Evolutionary conservation across 169 alveolate species (phyloP).

Genomic region (Eimeria acervulina): DNA sequence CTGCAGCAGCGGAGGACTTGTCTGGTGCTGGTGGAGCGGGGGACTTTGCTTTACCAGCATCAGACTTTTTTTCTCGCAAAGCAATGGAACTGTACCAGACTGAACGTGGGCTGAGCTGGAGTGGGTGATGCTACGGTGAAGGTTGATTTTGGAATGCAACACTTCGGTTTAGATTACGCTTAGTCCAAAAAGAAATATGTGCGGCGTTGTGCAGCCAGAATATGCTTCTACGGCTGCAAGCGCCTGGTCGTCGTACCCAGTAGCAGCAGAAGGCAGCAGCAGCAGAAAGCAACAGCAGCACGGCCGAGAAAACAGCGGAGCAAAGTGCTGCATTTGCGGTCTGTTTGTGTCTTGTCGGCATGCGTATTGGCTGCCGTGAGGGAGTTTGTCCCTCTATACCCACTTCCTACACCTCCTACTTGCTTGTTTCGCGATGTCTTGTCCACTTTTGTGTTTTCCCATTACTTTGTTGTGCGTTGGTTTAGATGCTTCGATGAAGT

Average conservation of each 20-base stretch:
- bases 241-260: not conserved
- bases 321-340: not conserved
- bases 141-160: not conserved
- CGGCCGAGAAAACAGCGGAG: not conserved
- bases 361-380: not conserved
- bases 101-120: not conserved
- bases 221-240: not conserved
- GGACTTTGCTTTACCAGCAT: not conserved
- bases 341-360: not conserved
- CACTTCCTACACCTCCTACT: not conserved
- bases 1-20: not conserved
- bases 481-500: not conserved
- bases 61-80: not conserved
- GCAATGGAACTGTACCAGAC: not conserved
- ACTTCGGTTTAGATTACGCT: not conserved
- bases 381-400: not conserved
- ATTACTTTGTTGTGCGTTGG: not conserved
- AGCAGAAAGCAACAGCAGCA: not conserved
- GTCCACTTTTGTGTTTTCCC: not conserved
- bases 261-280: not conserved
- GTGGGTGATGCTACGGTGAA: not conserved
- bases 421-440: not conserved
- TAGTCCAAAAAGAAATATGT: not conserved
- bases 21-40: not conserved
- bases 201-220: not conserved